Conservation (phyloP, 257 asterid genomes). For the Rehmannia glutinosa region DNA sequence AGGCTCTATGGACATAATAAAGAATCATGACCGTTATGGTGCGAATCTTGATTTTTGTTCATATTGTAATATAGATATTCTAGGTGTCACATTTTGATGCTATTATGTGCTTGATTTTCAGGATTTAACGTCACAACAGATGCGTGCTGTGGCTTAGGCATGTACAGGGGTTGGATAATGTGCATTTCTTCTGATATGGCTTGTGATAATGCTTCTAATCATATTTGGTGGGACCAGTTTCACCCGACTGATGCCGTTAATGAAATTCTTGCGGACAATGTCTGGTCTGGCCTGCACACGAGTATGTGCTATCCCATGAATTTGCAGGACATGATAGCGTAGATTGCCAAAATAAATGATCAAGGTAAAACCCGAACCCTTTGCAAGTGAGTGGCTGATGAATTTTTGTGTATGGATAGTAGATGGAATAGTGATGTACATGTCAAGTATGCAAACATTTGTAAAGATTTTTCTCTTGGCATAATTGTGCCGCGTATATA, state of each 20-base stretch:
- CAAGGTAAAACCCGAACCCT: not conserved
- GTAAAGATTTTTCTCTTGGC: no score
- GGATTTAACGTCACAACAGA: conserved; percentile 67
- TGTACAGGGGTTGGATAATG: conserved; percentile 57
- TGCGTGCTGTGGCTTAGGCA: conserved; percentile 95
- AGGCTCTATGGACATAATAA: conserved; percentile 86
- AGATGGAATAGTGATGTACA: no score
- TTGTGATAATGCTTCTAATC: conserved; percentile 61
- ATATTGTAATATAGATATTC: not conserved
- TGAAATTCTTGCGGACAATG: conserved; percentile 68
- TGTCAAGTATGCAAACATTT: not conserved
- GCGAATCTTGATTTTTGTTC: conserved; percentile 26
- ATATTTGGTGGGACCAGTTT: conserved; percentile 97
- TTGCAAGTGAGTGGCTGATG: no score
- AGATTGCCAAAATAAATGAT: not conserved
- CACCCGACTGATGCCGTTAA: conserved; percentile 90
- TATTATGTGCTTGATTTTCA: conserved; percentile 24
- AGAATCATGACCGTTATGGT: conserved; percentile 66
- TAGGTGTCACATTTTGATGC: no score
- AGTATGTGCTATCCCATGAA: conserved; percentile 88
- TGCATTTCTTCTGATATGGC: conserved; percentile 90
- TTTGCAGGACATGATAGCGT: conserved; percentile 67
- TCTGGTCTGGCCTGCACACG: conserved; percentile 66
- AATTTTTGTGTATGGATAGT: not conserved
- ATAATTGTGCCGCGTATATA: no score